Conservation (phyloP, 306 rosid genomes). For the Rosa lucieae region DNA sequence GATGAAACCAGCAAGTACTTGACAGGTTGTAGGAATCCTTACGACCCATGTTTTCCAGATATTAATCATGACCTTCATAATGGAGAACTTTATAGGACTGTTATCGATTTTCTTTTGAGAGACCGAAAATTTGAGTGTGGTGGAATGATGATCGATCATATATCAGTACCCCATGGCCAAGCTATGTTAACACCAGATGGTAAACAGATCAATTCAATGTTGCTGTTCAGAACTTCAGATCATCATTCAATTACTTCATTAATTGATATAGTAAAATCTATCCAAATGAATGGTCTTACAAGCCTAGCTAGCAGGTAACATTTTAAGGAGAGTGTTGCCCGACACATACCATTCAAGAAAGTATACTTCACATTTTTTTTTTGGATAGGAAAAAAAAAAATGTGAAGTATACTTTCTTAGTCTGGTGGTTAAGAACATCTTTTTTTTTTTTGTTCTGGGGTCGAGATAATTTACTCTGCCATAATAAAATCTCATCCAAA, state of each 20-base stretch:
- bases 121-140: neutral
- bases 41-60: conserved; percentile 13
- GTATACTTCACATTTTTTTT: too few relatives aligned
- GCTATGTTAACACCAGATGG: neutral
- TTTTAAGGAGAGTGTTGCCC: too few relatives aligned
- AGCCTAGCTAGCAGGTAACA: too few relatives aligned
- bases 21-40: conserved; percentile 12
- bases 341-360: too few relatives aligned
- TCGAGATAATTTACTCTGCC: too few relatives aligned
- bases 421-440: too few relatives aligned
- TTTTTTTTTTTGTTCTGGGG: too few relatives aligned
- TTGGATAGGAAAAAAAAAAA: too few relatives aligned
- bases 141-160: neutral
- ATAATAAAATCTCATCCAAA: too few relatives aligned
- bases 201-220: neutral
- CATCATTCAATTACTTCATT: neutral
- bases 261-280: too few relatives aligned
- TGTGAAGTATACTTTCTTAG: too few relatives aligned
- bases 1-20: conserved; percentile 1
- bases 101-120: neutral
- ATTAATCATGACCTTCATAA: conserved; percentile 20
- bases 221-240: neutral
- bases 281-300: too few relatives aligned
- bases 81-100: neutral
- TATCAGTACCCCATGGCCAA: conserved; percentile 4